A percentile compares a stretch with the other conserved stretches of the same genome.
Evolutionary conservation across 1,284 basidiomycete genomes (phyloP).

Genomic region (Mycena sp.): DNA sequence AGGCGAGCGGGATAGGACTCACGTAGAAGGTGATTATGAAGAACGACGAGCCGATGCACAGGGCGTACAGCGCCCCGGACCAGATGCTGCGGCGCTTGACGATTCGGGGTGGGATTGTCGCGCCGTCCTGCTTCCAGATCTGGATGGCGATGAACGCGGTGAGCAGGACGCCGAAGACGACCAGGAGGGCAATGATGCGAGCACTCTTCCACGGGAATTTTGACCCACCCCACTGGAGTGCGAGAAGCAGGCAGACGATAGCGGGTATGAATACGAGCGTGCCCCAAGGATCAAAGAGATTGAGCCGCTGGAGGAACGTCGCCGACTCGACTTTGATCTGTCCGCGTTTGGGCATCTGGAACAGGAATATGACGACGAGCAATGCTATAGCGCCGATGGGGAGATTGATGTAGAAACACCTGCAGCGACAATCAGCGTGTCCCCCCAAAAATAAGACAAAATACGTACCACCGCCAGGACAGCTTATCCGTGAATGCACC

Average conservation of each 20-base stretch:
- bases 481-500: slow-evolving; percentile 15
- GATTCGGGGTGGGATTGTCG: slow-evolving; percentile 21
- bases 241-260: slow-evolving; percentile 21
- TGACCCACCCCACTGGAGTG: slow-evolving; percentile 30
- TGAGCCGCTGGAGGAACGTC: background rate
- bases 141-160: slow-evolving; percentile 22
- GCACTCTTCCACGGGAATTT: slow-evolving; percentile 19
- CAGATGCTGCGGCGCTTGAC: slow-evolving; percentile 14
- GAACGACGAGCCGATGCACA: slow-evolving; percentile 19
- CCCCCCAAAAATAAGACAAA: background rate
- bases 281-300: slow-evolving; percentile 12
- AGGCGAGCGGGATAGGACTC: background rate
- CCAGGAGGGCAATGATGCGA: slow-evolving; percentile 21
- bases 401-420: slow-evolving; percentile 9
- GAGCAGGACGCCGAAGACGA: slow-evolving; percentile 10
- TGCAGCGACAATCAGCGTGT: background rate
- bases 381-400: slow-evolving; percentile 11
- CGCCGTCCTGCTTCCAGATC: slow-evolving; percentile 7
- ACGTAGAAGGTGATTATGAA: slow-evolving; percentile 9
- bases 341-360: background rate
- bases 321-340: background rate
- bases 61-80: background rate
- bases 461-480: slow-evolving; percentile 1
- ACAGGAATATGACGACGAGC: background rate
- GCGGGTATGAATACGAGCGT: slow-evolving; percentile 18